Evolutionary conservation across 2,329 filamentous ascomycete genomes (phyloP).

Genomic region (Helicocarpus griseus): DNA sequence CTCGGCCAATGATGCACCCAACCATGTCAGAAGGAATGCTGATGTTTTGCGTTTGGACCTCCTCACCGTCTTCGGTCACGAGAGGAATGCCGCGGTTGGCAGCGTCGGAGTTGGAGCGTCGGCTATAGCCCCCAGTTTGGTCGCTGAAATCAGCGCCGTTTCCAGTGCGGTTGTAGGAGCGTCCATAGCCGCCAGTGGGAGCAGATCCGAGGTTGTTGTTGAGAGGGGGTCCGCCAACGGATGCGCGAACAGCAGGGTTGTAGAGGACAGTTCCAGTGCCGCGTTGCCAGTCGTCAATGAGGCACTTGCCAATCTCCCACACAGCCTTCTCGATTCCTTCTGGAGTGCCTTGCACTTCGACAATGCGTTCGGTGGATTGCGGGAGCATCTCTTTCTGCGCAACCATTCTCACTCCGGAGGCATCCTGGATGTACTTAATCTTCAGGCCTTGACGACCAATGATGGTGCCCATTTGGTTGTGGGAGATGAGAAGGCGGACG

Average conservation of each 20-base stretch:
- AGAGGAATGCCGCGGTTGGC: conserved; percentile 71
- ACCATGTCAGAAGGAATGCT: conserved; percentile 99
- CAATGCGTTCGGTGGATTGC: conserved; percentile 94
- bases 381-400: conserved; percentile 99
- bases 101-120: conserved; percentile 76
- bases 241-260: conserved; percentile 87
- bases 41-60: conserved; percentile 98
- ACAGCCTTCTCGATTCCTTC: conserved; percentile 92
- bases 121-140: conserved; percentile 58
- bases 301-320: conserved; percentile 98
- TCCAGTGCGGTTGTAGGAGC: conserved; percentile 81
- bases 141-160: conserved; percentile 98
- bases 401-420: conserved; percentile 95
- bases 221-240: conserved; percentile 49
- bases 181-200: conserved; percentile 47
- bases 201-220: conserved; percentile 39
- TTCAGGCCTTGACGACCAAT: conserved; percentile 93
- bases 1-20: conserved; percentile 95
- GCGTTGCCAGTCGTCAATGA: conserved; percentile 95
- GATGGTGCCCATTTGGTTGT: conserved; percentile 99
- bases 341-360: conserved; percentile 90
- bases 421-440: conserved; percentile 99
- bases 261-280: conserved; percentile 95
- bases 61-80: conserved; percentile 91
- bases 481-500: conserved; percentile 94